phyloP scores from a whole-genome alignment of 1,284 basidiomycete species.

The Termitomyces sp. region DNA sequence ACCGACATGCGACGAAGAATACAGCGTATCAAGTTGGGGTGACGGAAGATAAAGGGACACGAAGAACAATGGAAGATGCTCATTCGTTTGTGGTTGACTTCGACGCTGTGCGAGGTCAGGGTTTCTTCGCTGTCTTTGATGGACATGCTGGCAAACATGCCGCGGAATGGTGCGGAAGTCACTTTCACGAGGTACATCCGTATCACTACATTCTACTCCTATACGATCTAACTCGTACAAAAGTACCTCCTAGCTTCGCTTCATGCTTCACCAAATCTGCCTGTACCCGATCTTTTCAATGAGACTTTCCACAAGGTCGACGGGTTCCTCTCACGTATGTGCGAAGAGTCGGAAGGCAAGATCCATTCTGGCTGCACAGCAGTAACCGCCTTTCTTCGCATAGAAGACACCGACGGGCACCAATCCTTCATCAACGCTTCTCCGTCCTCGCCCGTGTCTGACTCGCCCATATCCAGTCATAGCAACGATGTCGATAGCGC shows the following conservation, averaged over 20 bases:
- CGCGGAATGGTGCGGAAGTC: conserved; percentile 96
- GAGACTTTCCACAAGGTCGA: conserved; percentile 93
- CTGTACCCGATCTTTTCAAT: conserved; percentile 89
- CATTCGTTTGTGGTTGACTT: conserved; percentile 96
- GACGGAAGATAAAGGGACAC: conserved; percentile 85
- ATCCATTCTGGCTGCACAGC: conserved; percentile 98
- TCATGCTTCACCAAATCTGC: conserved; percentile 40
- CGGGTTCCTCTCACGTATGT: conserved; percentile 71
- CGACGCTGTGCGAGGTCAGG: conserved; percentile 86
- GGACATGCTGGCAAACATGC: conserved; percentile 98
- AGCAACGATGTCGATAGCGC: conserved; percentile 27
- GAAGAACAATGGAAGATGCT: conserved; percentile 96
- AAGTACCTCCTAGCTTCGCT: conserved; percentile 56
- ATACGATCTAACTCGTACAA: conserved; percentile 9
- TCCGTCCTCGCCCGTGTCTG: conserved; percentile 24
- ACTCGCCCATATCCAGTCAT: conserved; percentile 30
- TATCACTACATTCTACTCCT: conserved; percentile 1
- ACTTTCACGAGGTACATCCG: conserved; percentile 83
- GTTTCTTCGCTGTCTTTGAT: conserved; percentile 97
- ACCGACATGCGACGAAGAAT: conserved; percentile 53
- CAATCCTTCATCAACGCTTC: conserved; percentile 53
- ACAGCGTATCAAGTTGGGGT: conserved; percentile 80
- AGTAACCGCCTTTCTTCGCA: conserved; percentile 94
- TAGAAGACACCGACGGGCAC: conserved; percentile 74
- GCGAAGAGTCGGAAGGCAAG: conserved; percentile 79